Percentiles rank a stretch among this genome's conserved stretches.
Evolutionary conservation across 441 rosid species (phyloP).

Genomic region (Euphorbia schlechtendalii): DNA sequence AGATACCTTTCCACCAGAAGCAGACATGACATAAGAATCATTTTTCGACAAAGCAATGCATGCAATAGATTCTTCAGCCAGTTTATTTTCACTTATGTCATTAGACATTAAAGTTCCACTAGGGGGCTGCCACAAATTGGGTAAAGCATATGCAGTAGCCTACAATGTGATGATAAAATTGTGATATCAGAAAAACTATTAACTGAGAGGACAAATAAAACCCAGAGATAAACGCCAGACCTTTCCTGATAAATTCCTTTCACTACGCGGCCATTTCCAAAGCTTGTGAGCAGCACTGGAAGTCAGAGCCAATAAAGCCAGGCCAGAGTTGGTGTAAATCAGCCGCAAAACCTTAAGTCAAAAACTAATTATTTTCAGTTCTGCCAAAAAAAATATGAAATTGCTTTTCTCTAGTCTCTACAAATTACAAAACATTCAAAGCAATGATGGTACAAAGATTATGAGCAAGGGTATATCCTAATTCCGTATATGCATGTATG

Average conservation of each 20-base stretch:
- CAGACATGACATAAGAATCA: constrained; percentile 77
- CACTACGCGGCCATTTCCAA: constrained; percentile 67
- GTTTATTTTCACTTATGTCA: constrained; percentile 41
- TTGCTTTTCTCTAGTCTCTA: neutral
- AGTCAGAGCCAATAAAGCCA: constrained; percentile 52
- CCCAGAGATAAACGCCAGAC: constrained; percentile 20
- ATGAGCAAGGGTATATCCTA: neutral
- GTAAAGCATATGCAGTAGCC: constrained; percentile 51
- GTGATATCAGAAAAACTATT: constrained; percentile 7
- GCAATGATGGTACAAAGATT: neutral
- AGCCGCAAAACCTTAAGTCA: constrained; percentile 45
- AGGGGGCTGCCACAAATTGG: constrained; percentile 61
- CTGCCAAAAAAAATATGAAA: constrained; percentile 2
- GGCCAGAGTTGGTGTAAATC: constrained; percentile 62
- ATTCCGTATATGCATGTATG: neutral
- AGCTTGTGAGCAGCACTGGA: constrained; percentile 57
- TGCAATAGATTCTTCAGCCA: constrained; percentile 47
- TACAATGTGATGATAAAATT: constrained; percentile 17
- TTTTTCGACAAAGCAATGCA: constrained; percentile 70
- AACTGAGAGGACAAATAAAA: neutral
- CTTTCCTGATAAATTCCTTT: constrained; percentile 54
- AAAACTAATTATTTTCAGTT: constrained; percentile 2
- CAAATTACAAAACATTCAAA: neutral
- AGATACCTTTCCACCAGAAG: constrained; percentile 72
- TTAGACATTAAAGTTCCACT: constrained; percentile 57